A percentile compares a stretch with the other conserved stretches of the same genome.
Evolutionary conservation across 495 filamentous ascomycete genomes (phyloP).

Genomic region (Podospora tetraspora): DNA sequence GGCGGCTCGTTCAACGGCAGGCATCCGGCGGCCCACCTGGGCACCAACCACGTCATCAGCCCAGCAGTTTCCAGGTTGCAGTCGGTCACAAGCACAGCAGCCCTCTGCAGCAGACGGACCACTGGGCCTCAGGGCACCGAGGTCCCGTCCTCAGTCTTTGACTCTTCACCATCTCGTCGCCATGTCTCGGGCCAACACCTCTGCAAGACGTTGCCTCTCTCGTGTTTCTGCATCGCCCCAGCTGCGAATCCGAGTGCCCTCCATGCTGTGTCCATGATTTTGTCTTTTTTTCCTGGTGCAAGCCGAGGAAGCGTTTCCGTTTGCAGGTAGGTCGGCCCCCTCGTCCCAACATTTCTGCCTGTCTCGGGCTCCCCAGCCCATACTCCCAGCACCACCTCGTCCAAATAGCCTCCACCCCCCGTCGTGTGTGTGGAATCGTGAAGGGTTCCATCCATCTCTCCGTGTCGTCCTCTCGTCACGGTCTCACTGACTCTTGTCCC

Average conservation of each 20-base stretch:
- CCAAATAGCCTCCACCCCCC: neutral
- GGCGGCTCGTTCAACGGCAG: neutral
- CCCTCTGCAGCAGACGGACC: neutral
- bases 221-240: neutral
- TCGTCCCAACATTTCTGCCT: neutral
- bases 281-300: neutral
- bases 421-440: neutral
- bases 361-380: too few species aligned
- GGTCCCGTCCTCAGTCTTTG: neutral
- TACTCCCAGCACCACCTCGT: neutral
- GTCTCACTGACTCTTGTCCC: slow-evolving; percentile 37
- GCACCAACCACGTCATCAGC: slow-evolving; percentile 10
- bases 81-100: slow-evolving; percentile 6
- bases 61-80: neutral
- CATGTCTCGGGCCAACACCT: slow-evolving; percentile 5
- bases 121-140: neutral
- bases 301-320: neutral
- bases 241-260: neutral
- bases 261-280: neutral
- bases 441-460: slow-evolving; percentile 29
- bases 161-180: neutral
- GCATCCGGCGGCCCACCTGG: neutral
- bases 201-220: slow-evolving; percentile 2
- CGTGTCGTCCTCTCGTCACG: slow-evolving; percentile 19
- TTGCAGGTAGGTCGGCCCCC: neutral